phyloP scores from a whole-genome alignment of 805 yeast species.

The Kazachstania africana region DNA sequence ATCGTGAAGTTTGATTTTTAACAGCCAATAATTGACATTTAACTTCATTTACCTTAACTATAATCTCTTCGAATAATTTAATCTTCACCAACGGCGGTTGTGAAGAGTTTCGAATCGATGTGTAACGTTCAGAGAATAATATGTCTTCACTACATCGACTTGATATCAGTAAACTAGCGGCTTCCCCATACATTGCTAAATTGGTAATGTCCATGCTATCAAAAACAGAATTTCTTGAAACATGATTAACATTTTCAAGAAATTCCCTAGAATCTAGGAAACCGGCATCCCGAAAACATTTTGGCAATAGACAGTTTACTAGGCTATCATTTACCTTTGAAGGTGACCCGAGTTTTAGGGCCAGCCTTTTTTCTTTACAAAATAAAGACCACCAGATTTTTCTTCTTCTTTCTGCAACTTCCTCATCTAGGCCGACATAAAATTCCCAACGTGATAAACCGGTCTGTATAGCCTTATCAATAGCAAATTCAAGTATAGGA shows the following conservation, averaged over 20 bases:
- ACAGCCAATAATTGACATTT: slow-evolving; percentile 11
- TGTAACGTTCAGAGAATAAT: slow-evolving; percentile 17
- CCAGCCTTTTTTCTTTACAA: slow-evolving; percentile 12
- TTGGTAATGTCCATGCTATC: slow-evolving; percentile 7
- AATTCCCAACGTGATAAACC: slow-evolving; percentile 26
- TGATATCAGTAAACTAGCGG: slow-evolving; percentile 9
- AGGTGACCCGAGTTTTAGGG: slow-evolving; percentile 10
- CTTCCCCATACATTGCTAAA: slow-evolving; percentile 12
- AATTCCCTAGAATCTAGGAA: slow-evolving; percentile 14
- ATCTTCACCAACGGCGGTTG: slow-evolving; percentile 11
- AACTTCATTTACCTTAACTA: slow-evolving; percentile 7
- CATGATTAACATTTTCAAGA: slow-evolving; percentile 7
- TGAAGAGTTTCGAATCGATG: slow-evolving; percentile 18
- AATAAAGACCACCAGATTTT: slow-evolving; percentile 23
- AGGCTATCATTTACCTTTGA: slow-evolving; percentile 14
- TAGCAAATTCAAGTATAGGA: slow-evolving; percentile 14
- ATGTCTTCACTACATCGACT: slow-evolving; percentile 14
- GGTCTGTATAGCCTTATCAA: slow-evolving; percentile 14
- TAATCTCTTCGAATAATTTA: slow-evolving; percentile 11
- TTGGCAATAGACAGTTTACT: slow-evolving; percentile 18
- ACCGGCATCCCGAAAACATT: slow-evolving; percentile 15
- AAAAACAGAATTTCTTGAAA: slow-evolving; percentile 6
- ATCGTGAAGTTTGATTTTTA: slow-evolving; percentile 10
- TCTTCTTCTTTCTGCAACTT: slow-evolving; percentile 21
- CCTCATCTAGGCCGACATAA: slow-evolving; percentile 24